Evolutionary conservation across 2,329 filamentous ascomycete genomes (phyloP).

Genomic region (Neurospora sp.): DNA sequence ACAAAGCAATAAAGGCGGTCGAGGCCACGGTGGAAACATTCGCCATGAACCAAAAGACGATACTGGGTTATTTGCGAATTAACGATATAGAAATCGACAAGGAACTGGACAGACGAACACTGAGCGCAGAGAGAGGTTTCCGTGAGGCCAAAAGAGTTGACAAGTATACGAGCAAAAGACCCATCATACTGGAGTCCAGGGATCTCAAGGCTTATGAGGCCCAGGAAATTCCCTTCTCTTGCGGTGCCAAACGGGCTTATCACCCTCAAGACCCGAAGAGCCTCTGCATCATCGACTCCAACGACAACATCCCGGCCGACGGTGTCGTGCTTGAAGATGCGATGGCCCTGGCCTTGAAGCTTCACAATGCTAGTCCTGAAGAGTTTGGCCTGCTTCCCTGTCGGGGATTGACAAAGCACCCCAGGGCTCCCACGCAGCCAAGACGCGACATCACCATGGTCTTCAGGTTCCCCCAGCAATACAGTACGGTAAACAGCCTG

Average conservation of each 20-base stretch:
- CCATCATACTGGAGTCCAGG: neutral
- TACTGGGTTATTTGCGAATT: neutral
- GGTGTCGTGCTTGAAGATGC: neutral
- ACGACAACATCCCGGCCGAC: neutral
- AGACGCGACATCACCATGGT: neutral
- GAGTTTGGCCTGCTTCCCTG: slow-evolving; percentile 1
- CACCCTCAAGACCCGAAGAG: neutral
- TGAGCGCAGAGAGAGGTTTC: neutral
- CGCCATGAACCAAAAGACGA: neutral
- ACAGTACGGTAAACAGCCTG: neutral
- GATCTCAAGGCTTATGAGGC: neutral
- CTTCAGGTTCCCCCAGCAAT: neutral
- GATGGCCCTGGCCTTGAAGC: neutral
- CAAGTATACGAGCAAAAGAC: neutral
- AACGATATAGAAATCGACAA: neutral
- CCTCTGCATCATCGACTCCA: neutral
- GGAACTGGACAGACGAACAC: neutral
- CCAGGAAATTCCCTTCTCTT: neutral
- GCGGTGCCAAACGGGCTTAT: neutral
- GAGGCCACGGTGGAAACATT: neutral
- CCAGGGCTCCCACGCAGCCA: neutral
- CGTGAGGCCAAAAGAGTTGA: neutral
- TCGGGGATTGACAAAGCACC: neutral
- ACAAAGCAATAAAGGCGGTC: neutral
- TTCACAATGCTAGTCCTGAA: neutral